These are phyloP conservation scores for Yarrowia osloensis DNA, from an alignment of 805 yeast species.

Conservation along the genomic window DNA sequence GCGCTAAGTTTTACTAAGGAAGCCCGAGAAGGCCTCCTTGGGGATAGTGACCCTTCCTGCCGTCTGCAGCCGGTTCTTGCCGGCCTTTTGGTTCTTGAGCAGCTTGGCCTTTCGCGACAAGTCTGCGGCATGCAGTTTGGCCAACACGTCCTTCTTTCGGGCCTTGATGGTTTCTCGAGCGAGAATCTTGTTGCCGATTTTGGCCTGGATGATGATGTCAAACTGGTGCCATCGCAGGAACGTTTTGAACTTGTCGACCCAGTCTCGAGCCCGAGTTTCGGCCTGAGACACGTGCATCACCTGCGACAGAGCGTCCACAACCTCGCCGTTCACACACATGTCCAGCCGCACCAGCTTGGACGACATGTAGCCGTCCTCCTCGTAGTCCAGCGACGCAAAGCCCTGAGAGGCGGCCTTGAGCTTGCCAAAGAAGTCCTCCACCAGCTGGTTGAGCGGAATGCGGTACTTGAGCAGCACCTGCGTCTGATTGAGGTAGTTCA, in stretches of 20 bases:
- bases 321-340: conserved; percentile 80
- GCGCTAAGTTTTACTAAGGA: conserved; percentile 46
- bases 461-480: conserved; percentile 80
- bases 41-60: conserved; percentile 77
- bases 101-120: conserved; percentile 85
- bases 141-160: conserved; percentile 90
- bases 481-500: conserved; percentile 73
- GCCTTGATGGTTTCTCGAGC: conserved; percentile 96
- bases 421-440: conserved; percentile 94
- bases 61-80: conserved; percentile 80
- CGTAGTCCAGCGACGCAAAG: conserved; percentile 91
- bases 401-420: conserved; percentile 88
- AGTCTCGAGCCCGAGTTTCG: conserved; percentile 70
- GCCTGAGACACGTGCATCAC: conserved; percentile 84
- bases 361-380: conserved; percentile 82
- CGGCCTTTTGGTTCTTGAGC: conserved; percentile 86
- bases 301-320: conserved; percentile 90
- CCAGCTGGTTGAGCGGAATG: conserved; percentile 83
- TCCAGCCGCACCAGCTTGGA: conserved; percentile 87
- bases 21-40: conserved; percentile 87
- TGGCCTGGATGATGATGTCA: conserved; percentile 91
- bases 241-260: conserved; percentile 80
- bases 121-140: conserved; percentile 91
- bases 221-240: conserved; percentile 79
- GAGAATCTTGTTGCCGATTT: conserved; percentile 72